A percentile compares a stretch with the other conserved stretches of the same genome.
These are phyloP conservation scores for Blastocrithidia nonstop DNA, from an alignment of 208 protist species.

Conservation along the genomic window DNA sequence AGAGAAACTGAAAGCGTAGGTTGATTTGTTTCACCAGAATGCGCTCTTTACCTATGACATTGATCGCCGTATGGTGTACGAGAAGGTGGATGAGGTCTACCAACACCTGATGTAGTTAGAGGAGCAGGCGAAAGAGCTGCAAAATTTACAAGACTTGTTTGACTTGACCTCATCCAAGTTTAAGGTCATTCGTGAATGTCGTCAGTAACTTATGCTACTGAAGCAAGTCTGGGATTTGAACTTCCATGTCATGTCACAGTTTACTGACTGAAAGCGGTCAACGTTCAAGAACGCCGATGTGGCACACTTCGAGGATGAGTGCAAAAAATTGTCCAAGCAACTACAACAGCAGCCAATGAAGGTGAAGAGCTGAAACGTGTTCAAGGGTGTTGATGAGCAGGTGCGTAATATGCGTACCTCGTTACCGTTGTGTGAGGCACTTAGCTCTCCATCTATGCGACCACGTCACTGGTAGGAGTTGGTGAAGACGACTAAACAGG, in stretches of 20 bases:
- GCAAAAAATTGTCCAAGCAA: constrained; percentile 89
- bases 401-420: constrained; percentile 92
- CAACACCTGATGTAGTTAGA: constrained; percentile 76
- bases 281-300: constrained; percentile 90
- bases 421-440: constrained; percentile 82
- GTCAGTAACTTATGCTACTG: constrained; percentile 82
- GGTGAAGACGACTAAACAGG: constrained; percentile 86
- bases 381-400: constrained; percentile 86
- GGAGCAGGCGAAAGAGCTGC: constrained; percentile 69
- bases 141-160: constrained; percentile 90
- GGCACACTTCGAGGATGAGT: constrained; percentile 84
- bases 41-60: constrained; percentile 79
- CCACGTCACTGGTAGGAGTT: constrained; percentile 93
- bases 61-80: constrained; percentile 60
- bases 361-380: constrained; percentile 88
- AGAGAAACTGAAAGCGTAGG: constrained; percentile 48
- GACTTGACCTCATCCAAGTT: constrained; percentile 88
- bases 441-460: constrained; percentile 90
- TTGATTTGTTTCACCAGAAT: constrained; percentile 67
- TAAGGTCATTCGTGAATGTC: constrained; percentile 84
- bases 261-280: constrained; percentile 87
- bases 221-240: constrained; percentile 91
- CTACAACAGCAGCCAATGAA: constrained; percentile 87
- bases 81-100: constrained; percentile 71
- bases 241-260: constrained; percentile 86